Evolutionary conservation across 2,329 filamentous ascomycete genomes (phyloP).

Genomic region (Apiospora koreana): DNA sequence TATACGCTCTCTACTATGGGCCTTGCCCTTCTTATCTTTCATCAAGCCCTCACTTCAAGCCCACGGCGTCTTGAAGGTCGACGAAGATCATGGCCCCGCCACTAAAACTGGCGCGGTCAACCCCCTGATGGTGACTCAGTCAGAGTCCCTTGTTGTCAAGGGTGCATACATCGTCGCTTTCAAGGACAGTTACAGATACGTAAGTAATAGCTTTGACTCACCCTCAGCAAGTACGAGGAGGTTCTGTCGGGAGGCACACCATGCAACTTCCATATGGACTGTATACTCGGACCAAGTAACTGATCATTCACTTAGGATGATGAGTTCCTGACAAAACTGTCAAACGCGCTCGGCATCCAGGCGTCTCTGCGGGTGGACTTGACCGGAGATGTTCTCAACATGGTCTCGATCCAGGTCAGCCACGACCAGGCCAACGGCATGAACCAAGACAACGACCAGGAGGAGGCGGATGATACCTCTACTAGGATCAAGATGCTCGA

Average conservation of each 20-base stretch:
- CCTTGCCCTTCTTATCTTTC: background rate
- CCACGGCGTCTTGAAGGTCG: background rate
- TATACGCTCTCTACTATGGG: background rate
- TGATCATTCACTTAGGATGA: background rate
- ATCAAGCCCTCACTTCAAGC: background rate
- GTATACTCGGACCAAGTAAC: background rate
- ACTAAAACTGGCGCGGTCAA: background rate
- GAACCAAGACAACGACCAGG: background rate
- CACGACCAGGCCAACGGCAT: no score
- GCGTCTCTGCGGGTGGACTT: background rate
- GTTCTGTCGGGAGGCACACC: background rate
- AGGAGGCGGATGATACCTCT: background rate
- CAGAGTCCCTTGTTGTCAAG: background rate
- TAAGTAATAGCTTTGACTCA: background rate
- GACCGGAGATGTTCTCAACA: background rate
- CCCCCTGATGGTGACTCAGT: background rate
- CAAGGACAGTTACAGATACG: background rate
- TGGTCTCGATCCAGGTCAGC: background rate
- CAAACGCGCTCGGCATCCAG: background rate
- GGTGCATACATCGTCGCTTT: background rate
- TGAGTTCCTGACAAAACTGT: background rate
- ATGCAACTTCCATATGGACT: background rate
- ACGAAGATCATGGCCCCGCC: background rate
- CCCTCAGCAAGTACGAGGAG: background rate
- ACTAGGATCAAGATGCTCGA: background rate